A percentile compares a stretch with the other conserved stretches of the same genome.
phyloP scores from a whole-genome alignment of 148 eudicot species.

The Vaccinium corymbosum region DNA sequence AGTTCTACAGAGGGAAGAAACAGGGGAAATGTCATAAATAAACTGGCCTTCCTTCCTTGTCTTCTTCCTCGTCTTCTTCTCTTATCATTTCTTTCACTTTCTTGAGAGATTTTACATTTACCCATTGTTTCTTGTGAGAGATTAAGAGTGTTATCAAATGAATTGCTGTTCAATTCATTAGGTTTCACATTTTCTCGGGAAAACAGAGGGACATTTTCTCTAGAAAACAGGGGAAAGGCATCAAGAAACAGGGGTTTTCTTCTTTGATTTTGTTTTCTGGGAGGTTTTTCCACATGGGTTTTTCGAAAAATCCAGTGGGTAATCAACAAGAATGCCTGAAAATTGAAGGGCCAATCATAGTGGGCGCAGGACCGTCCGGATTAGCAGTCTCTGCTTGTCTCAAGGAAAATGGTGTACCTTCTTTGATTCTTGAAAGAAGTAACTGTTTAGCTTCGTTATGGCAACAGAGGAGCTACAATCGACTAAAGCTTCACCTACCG shows the following conservation, averaged over 20 bases:
- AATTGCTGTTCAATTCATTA: conserved; percentile 25
- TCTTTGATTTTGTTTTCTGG: not conserved
- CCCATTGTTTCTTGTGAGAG: conserved; percentile 40
- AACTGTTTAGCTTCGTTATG: conserved; percentile 92
- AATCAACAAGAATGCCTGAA: conserved; percentile 18
- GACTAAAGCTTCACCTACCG: conserved; percentile 87
- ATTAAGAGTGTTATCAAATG: conserved; percentile 17
- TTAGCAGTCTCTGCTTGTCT: conserved; percentile 81
- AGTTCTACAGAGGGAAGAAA: conserved; percentile 5
- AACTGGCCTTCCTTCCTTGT: not conserved
- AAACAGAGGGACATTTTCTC: not conserved
- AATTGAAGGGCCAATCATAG: conserved; percentile 66
- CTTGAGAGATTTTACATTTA: not conserved
- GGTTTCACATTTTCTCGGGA: conserved; percentile 1
- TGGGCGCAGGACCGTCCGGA: conserved; percentile 97
- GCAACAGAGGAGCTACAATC: conserved; percentile 74
- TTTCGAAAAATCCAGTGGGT: conserved; percentile 26
- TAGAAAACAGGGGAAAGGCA: not conserved
- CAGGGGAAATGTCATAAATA: not conserved
- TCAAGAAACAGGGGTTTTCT: not conserved
- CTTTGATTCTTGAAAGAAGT: conserved; percentile 67
- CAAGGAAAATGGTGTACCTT: conserved; percentile 47
- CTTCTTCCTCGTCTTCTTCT: not conserved
- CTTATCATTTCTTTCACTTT: not conserved
- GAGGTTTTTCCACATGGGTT: conserved; percentile 38